These are phyloP conservation scores for Maudiozyma turicensis DNA, from an alignment of 805 yeast genomes.

Conservation along the genomic window DNA sequence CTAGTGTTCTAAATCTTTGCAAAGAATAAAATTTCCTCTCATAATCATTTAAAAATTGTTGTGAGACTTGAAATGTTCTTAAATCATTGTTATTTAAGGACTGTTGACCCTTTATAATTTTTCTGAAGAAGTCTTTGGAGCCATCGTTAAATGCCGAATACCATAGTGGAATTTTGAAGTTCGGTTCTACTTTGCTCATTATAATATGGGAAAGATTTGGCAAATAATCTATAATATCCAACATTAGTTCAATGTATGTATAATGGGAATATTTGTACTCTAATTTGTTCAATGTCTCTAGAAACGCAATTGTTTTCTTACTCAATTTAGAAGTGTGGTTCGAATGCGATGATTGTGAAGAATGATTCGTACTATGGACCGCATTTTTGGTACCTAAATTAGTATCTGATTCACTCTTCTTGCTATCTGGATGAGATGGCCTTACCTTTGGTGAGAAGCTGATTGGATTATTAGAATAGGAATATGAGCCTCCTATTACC, in stretches of 20 bases:
- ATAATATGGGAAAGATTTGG: conserved; percentile 37
- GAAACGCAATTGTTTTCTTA: background rate
- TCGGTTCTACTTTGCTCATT: conserved; percentile 40
- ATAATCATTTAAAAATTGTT: conserved; percentile 20
- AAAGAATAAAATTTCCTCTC: conserved; percentile 20
- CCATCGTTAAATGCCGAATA: conserved; percentile 29
- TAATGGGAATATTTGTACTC: conserved; percentile 17
- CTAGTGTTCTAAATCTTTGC: conserved; percentile 23
- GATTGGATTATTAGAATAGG: conserved; percentile 8
- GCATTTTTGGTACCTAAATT: background rate
- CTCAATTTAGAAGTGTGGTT: background rate
- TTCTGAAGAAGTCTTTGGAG: conserved; percentile 25
- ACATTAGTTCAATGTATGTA: conserved; percentile 30
- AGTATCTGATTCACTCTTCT: background rate
- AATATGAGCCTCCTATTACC: conserved; percentile 22
- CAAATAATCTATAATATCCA: conserved; percentile 37
- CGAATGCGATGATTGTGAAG: background rate
- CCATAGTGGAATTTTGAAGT: conserved; percentile 43
- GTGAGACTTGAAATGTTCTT: conserved; percentile 22
- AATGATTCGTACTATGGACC: background rate
- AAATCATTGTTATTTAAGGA: conserved; percentile 26
- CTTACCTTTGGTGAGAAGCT: background rate
- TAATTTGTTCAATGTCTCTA: conserved; percentile 10
- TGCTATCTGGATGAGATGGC: background rate
- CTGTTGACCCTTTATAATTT: conserved; percentile 26